Evolutionary conservation across 1,284 basidiomycete species (phyloP).

Genomic region (Hymenochaete sp.): DNA sequence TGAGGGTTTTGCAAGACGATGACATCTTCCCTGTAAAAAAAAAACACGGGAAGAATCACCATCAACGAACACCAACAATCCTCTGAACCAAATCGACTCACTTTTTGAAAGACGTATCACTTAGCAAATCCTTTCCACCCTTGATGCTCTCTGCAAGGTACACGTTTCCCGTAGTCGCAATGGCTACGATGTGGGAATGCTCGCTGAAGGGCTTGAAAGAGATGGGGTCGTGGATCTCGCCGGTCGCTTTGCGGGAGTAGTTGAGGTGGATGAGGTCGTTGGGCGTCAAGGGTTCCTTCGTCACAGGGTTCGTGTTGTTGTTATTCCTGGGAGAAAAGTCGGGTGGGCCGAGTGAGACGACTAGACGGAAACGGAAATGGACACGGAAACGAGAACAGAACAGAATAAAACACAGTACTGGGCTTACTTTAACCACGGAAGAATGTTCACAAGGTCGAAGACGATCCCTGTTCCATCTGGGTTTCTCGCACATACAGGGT

Average conservation of each 20-base stretch:
- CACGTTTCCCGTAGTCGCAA: conserved; percentile 87
- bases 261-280: conserved; percentile 82
- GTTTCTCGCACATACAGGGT: conserved; percentile 83
- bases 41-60: no score
- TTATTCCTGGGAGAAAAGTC: conserved; percentile 44
- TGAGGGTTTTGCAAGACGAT: conserved; percentile 90
- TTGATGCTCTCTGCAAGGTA: conserved; percentile 87
- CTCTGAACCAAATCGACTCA: conserved; percentile 26
- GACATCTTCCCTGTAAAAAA: conserved; percentile 62
- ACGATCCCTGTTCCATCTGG: conserved; percentile 69
- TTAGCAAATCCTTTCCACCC: conserved; percentile 78
- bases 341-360: conserved; percentile 5
- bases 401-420: conserved; percentile 36
- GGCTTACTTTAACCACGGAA: conserved; percentile 94
- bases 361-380: conserved; percentile 11
- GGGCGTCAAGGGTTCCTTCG: conserved; percentile 71
- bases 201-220: conserved; percentile 90
- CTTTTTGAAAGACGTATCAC: conserved; percentile 82
- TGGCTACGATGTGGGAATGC: conserved; percentile 85
- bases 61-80: neutral
- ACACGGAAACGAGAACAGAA: conserved; percentile 11
- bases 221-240: conserved; percentile 84
- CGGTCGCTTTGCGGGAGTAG: conserved; percentile 74
- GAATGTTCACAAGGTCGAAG: conserved; percentile 85
- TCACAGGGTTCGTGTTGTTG: conserved; percentile 77